phyloP scores from a whole-genome alignment of 2,329 filamentous ascomycete genomes.

The Chrysoporthe austroafricana region DNA sequence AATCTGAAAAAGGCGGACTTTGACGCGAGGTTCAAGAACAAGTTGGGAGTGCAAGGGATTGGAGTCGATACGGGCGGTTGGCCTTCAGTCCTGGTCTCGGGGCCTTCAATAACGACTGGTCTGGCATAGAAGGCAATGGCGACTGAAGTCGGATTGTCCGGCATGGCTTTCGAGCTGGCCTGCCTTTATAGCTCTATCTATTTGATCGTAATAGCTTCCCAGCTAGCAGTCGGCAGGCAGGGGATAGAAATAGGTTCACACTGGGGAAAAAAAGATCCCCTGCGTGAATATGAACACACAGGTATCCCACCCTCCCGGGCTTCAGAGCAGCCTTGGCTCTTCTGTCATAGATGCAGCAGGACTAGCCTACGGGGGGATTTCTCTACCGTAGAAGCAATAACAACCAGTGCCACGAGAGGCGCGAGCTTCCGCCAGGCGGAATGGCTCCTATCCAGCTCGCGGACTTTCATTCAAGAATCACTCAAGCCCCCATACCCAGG shows the following conservation, averaged over 20 bases:
- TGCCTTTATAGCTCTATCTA: too few relatives aligned
- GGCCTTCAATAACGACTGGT: slow-evolving; percentile 7
- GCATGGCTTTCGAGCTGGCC: too few relatives aligned
- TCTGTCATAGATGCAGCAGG: too few relatives aligned
- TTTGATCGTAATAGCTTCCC: too few relatives aligned
- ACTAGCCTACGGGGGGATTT: too few relatives aligned
- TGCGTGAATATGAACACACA: slow-evolving; percentile 20
- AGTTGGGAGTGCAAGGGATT: background rate
- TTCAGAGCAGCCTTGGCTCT: slow-evolving; percentile 21
- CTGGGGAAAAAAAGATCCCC: slow-evolving; percentile 4
- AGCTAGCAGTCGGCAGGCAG: too few relatives aligned
- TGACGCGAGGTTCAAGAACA: slow-evolving; percentile 8
- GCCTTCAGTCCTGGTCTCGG: background rate
- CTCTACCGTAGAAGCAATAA: background rate
- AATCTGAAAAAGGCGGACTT: slow-evolving; percentile 7
- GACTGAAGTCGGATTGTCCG: too few relatives aligned
- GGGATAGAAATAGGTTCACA: too few relatives aligned
- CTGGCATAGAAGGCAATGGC: slow-evolving; percentile 4
- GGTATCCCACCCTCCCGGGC: slow-evolving; percentile 21
- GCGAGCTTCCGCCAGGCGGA: slow-evolving; percentile 9
- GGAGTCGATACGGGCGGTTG: background rate
- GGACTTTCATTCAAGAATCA: background rate
- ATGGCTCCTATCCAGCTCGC: background rate
- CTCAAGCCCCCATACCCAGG: slow-evolving; percentile 14
- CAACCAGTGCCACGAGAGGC: slow-evolving; percentile 1